These are phyloP conservation scores for Coccomyxa subellipsoidea DNA, from an alignment of 163 green algal species.

Conservation along the genomic window DNA sequence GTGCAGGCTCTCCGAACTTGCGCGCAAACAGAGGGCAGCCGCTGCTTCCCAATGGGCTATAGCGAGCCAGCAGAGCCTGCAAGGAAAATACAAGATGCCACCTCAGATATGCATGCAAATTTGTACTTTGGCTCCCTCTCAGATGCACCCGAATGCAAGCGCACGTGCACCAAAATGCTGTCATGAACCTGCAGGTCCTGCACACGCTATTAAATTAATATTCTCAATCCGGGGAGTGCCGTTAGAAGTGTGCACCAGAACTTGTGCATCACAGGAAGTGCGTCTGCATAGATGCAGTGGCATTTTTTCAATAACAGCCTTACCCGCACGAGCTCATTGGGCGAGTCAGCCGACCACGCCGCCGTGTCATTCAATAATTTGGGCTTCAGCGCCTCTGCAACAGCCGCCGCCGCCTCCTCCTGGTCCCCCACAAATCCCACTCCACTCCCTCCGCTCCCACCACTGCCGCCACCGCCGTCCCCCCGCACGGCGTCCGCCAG, in stretches of 20 bases:
- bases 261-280: no score
- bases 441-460: background rate
- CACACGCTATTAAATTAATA: no score
- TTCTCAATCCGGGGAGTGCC: no score
- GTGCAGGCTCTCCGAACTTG: conserved; percentile 4
- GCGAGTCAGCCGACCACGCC: background rate
- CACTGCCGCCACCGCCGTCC: background rate
- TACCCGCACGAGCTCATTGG: background rate
- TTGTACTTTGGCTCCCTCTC: no score
- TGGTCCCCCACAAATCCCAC: background rate
- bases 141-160: no score
- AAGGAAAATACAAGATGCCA: no score
- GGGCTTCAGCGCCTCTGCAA: background rate
- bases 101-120: no score
- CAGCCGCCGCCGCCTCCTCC: background rate
- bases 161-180: no score
- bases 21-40: conserved; percentile 9
- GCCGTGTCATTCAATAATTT: background rate
- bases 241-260: no score
- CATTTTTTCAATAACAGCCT: background rate
- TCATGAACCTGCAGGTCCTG: no score
- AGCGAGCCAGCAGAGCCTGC: background rate
- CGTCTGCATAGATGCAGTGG: no score
- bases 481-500: background rate
- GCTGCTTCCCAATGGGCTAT: background rate